Conservation (phyloP, 768 basidiomycete genomes). For the Amanita rubescens region DNA sequence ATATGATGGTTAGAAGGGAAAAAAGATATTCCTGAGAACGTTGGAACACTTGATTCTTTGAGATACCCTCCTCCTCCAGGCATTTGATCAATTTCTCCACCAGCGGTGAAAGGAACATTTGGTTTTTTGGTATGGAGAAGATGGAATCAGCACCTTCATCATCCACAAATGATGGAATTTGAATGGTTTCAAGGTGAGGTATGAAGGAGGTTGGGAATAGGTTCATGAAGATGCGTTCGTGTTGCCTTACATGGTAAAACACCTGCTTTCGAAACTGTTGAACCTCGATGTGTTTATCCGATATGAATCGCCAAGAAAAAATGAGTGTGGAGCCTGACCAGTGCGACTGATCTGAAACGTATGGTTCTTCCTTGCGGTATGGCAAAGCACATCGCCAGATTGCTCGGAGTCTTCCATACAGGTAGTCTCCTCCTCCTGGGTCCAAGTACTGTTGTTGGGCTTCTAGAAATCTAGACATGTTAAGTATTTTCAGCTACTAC, state of each 20-base stretch:
- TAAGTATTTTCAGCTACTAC: background rate
- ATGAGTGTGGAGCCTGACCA: background rate
- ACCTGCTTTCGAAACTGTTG: background rate
- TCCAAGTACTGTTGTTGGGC: background rate
- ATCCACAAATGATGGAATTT: background rate
- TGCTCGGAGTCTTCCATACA: background rate
- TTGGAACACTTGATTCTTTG: background rate
- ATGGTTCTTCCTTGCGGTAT: background rate
- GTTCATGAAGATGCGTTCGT: background rate
- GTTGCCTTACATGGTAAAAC: background rate
- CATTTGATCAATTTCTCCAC: background rate
- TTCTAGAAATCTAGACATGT: background rate
- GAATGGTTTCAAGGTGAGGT: background rate
- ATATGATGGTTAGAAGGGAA: background rate
- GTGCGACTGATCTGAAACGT: background rate
- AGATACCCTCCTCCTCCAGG: background rate
- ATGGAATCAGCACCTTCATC: background rate
- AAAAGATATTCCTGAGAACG: background rate
- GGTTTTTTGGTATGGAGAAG: background rate
- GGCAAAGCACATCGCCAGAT: background rate
- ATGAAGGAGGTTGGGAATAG: background rate
- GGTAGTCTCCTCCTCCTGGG: background rate
- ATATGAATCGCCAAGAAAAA: background rate
- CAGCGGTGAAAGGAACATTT: background rate
- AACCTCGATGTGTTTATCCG: background rate